Evolutionary conservation across 2,329 filamentous ascomycete species (phyloP).

Genomic region (Aspergillus proliferans): DNA sequence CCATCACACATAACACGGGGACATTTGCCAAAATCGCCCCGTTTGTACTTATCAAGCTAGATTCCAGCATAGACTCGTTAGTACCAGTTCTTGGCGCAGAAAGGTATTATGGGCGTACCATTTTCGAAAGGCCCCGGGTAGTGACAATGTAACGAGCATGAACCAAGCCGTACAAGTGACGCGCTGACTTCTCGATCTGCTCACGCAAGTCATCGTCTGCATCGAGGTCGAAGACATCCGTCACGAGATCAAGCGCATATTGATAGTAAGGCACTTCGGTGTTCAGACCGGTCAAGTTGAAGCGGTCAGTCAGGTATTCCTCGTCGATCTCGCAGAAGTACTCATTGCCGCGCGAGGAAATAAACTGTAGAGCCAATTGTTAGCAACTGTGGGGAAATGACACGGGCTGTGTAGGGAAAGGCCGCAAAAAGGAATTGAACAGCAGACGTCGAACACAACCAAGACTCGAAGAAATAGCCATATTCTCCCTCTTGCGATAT

Average conservation of each 20-base stretch:
- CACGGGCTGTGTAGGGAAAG: background rate
- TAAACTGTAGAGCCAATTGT: constrained; percentile 60
- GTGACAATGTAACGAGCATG: constrained; percentile 97
- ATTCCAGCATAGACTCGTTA: constrained; percentile 1
- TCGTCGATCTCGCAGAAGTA: constrained; percentile 99
- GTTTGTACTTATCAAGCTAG: constrained; percentile 98
- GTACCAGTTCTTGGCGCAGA: background rate
- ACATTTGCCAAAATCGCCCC: constrained; percentile 95
- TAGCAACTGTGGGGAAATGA: background rate
- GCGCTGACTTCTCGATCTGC: constrained; percentile 93
- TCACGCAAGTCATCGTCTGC: constrained; percentile 98
- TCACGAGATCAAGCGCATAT: constrained; percentile 94
- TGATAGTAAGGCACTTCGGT: constrained; percentile 98
- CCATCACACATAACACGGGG: constrained; percentile 91
- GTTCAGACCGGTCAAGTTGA: constrained; percentile 95
- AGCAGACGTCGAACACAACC: background rate
- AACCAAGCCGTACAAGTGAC: constrained; percentile 91
- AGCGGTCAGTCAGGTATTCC: constrained; percentile 94
- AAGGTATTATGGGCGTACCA: constrained; percentile 58
- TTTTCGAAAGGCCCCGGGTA: constrained; percentile 86
- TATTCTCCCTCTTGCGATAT: background rate
- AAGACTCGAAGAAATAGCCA: background rate
- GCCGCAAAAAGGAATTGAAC: background rate
- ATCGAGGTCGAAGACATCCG: constrained; percentile 96
- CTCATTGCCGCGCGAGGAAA: constrained; percentile 93